Base-by-base conservation (phyloP, 139 green algal genomes). In the Chlamydomonas sp. region DNA sequence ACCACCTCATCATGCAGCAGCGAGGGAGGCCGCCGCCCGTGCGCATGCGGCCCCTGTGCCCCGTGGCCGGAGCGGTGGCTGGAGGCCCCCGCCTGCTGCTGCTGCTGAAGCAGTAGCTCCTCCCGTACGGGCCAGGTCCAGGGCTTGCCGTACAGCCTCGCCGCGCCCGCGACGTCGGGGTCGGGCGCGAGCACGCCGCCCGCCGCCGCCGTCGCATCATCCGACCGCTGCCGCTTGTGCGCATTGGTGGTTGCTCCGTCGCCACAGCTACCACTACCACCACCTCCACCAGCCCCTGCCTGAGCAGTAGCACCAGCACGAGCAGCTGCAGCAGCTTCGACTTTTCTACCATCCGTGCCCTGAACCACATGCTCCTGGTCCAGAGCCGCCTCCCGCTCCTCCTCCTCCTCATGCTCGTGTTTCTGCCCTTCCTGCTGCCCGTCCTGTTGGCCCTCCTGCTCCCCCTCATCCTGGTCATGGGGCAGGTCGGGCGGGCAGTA, bases 1-100 rank as follows among this genome's bases (percentile, higher is more conserved):
- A 84, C 78, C 31, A 97, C 76, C 89, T 92, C 85, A 4, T 61
- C 20, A 61, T 92, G 89, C 69, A 92, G 77, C 60, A 68, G n/a
- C 58, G 89, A 89, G 76, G 88, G 76, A 0, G 69, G 78, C 67
- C 62, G 73, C 71, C 63, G 64, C 7, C 59, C 60, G 79, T 8
- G 57, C 18, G 15, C 9, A 10, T 59, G 79, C 6, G 7, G 62
- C 12, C 17, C 4, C 81, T 18, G 59, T 7, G 69, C 58, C 82
- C 57, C 4, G 31, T 31, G 64, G 6, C 20, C 12, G 63, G 7
- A 63, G 73, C 31, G 60, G 73, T 71, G 78, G 67, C 69, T n/a
- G 77, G 61, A 61, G 73, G 57, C 73, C 71, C 75, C 20, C 58
- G 68, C 62, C 71, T 87, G 83, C 71, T 68, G 57, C 57, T 77